phyloP scores from a whole-genome alignment of 331 rosid genomes.

The Rosa hybrid region DNA sequence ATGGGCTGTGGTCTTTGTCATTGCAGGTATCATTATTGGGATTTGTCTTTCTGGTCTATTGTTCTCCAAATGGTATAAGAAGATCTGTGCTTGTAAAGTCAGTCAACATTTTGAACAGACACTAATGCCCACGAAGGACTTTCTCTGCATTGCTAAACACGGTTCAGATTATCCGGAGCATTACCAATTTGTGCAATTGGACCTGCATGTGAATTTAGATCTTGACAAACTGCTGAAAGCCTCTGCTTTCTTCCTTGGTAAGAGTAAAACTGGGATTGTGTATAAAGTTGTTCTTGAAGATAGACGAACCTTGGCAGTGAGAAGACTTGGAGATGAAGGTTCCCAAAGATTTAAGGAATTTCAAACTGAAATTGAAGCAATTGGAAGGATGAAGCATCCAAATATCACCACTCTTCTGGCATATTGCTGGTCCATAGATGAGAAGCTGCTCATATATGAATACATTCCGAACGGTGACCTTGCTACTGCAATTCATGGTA shows the following conservation, averaged over 20 bases:
- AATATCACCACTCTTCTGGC: constrained; percentile 77
- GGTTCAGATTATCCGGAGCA: constrained; percentile 77
- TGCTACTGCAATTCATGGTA: constrained; percentile 87
- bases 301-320: constrained; percentile 77
- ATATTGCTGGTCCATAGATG: constrained; percentile 95
- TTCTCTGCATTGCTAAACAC: constrained; percentile 70
- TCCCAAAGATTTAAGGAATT: constrained; percentile 90
- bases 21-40: constrained; percentile 71
- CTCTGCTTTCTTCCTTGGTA: constrained; percentile 89
- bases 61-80: constrained; percentile 74
- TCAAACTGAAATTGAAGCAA: constrained; percentile 91
- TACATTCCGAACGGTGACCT: constrained; percentile 85
- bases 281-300: constrained; percentile 95
- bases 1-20: constrained; percentile 59
- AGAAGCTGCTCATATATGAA: constrained; percentile 89
- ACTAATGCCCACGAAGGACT: constrained; percentile 48
- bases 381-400: constrained; percentile 86
- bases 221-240: constrained; percentile 97
- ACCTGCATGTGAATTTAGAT: constrained; percentile 67
- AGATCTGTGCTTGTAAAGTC: constrained; percentile 54
- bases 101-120: constrained; percentile 42
- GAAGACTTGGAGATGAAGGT: constrained; percentile 92
- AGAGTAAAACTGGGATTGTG: constrained; percentile 86
- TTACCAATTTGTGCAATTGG: constrained; percentile 77
- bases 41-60: constrained; percentile 76